phyloP scores from a whole-genome alignment of 2,329 filamentous ascomycete genomes.

The Verticillium klebahnii region DNA sequence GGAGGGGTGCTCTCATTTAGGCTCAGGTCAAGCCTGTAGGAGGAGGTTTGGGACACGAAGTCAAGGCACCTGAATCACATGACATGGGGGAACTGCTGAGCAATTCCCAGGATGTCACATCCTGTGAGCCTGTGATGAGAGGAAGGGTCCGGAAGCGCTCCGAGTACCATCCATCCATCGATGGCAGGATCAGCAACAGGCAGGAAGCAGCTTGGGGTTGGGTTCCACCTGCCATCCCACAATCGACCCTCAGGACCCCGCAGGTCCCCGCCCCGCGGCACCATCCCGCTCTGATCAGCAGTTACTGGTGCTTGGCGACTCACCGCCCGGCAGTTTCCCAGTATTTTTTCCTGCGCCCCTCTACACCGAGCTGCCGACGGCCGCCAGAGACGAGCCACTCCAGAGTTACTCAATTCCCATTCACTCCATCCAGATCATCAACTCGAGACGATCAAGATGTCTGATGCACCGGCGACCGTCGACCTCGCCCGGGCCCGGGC shows the following conservation, averaged over 20 bases:
- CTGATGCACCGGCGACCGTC: not conserved
- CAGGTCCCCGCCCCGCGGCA: not conserved
- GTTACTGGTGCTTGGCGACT: not conserved
- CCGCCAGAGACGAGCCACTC: not conserved
- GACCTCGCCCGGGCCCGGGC: slow-evolving; percentile 2
- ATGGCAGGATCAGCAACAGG: too few species aligned
- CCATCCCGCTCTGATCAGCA: not conserved
- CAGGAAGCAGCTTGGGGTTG: not conserved
- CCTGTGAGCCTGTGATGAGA: too few species aligned
- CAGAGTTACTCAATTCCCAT: not conserved
- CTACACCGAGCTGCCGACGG: slow-evolving; percentile 8
- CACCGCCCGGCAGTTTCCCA: slow-evolving; percentile 26
- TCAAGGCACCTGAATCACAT: too few species aligned
- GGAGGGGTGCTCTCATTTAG: too few species aligned
- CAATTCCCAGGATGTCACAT: too few species aligned
- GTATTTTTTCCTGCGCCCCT: slow-evolving; percentile 7
- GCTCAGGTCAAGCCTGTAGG: too few species aligned
- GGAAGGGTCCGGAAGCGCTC: too few species aligned
- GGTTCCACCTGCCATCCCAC: not conserved
- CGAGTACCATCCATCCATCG: too few species aligned
- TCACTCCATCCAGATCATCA: not conserved
- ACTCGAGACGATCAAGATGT: not conserved
- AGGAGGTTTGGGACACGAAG: too few species aligned
- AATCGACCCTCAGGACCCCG: not conserved
- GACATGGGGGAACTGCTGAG: too few species aligned